Conservation (phyloP, 2,329 filamentous ascomycete species). For the Coleophoma crateriformis region DNA sequence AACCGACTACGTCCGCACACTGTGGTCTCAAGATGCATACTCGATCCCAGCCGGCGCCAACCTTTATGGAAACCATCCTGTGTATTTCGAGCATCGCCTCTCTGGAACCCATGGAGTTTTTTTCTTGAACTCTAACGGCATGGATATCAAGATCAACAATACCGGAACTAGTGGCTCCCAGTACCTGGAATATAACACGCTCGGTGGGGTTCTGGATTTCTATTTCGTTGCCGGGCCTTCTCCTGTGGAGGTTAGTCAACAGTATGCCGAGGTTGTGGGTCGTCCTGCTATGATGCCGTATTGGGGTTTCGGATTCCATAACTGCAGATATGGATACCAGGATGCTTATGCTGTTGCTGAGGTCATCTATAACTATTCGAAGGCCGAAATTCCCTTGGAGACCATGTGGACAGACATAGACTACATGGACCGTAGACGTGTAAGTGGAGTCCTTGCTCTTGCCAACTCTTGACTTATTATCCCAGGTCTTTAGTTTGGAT, state of each 20-base stretch:
- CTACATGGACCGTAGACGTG: constrained; percentile 49
- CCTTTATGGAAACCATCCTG: constrained; percentile 57
- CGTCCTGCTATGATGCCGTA: constrained; percentile 58
- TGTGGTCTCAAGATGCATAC: constrained; percentile 58
- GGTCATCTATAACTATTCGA: constrained; percentile 62
- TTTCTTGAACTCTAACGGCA: constrained; percentile 67
- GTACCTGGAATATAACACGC: constrained; percentile 73
- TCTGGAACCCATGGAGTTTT: constrained; percentile 59
- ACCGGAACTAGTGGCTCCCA: constrained; percentile 42
- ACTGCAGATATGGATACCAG: constrained; percentile 60
- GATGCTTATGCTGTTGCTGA: constrained; percentile 61
- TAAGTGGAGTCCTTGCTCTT: constrained; percentile 4
- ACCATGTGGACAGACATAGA: constrained; percentile 65
- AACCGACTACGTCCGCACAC: constrained; percentile 54
- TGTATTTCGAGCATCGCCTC: constrained; percentile 58
- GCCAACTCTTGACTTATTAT: neutral
- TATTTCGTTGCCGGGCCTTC: constrained; percentile 58
- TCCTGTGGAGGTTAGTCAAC: constrained; percentile 50
- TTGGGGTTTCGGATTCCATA: constrained; percentile 57
- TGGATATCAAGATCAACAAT: constrained; percentile 71
- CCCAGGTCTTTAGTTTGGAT: constrained; percentile 55
- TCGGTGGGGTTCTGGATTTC: constrained; percentile 72
- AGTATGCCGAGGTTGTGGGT: constrained; percentile 53
- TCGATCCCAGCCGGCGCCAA: constrained; percentile 48
- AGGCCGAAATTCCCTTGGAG: constrained; percentile 60